Conservation (phyloP, 2,329 filamentous ascomycete species). For the Fusarium sp. region DNA sequence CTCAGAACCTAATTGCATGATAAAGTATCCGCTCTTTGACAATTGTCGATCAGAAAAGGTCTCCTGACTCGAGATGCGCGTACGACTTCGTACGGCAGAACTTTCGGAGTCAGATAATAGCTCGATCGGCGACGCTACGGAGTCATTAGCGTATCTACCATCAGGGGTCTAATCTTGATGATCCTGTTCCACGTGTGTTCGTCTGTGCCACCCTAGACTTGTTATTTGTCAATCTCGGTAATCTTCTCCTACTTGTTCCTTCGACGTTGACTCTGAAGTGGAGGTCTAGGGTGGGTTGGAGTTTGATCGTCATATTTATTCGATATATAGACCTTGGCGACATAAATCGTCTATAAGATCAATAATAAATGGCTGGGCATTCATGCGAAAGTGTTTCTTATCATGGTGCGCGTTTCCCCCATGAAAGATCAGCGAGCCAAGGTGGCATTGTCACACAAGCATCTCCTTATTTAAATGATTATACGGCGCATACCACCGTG, state of each 20-base stretch:
- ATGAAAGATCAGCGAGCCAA: neutral
- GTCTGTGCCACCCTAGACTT: neutral
- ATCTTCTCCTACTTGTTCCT: neutral
- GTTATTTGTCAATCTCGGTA: neutral
- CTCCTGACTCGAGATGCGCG: neutral
- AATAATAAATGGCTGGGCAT: neutral
- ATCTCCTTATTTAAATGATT: neutral
- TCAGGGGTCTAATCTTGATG: neutral
- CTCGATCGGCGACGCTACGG: neutral
- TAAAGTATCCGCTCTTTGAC: neutral
- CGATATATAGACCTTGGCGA: neutral
- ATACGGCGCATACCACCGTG: too few relatives aligned
- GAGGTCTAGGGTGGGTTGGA: neutral
- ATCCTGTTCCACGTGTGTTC: neutral
- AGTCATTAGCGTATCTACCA: neutral
- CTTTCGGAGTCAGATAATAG: neutral
- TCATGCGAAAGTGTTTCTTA: neutral
- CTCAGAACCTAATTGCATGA: neutral
- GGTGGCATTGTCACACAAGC: neutral
- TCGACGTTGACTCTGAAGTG: neutral
- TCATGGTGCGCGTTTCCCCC: accelerated
- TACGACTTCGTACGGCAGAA: neutral
- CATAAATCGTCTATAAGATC: neutral
- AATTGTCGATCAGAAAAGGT: neutral
- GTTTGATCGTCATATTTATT: neutral